Base-by-base conservation (phyloP, 805 yeast species). In the Vanderwaltozyma verrucispora region DNA sequence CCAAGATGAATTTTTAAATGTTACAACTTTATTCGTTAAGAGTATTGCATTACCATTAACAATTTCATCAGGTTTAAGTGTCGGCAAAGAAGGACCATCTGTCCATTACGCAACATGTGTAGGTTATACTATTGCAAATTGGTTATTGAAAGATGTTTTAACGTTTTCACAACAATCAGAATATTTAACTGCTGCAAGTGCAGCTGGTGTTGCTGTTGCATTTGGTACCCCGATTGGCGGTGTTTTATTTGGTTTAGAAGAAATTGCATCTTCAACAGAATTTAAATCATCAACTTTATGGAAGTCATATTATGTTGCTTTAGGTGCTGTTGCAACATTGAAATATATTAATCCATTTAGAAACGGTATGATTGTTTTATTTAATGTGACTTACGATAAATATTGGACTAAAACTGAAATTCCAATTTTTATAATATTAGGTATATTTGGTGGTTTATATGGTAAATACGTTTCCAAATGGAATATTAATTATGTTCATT, bases 201-300 rank as follows among this genome's bases (percentile, higher is more conserved):
- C 96, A 3, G 95, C 98, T 1, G 99, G 99, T 37, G 97, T 92
- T 8, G 97, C 97, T 0, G 97, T 92, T 8, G 98, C 97, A 0
- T 92, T 92, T 65, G 97, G 95, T 0, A 75, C 88, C 11, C 98
- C 98, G 0, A 86, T 89, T 65, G 95, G 95, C 19, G 99, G 99
- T 13, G 97, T 92, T 1, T 61, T 92, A 28, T 92, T 94, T 57
- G 77, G 94, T 11, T 72, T 92, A 41, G 99, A 92, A 56, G 98
- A 92, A 49, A 86, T 92, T 23, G 54, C 65, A 0, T 51, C 65
- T n/a, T 74, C 92, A 0, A 68, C 79, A 24, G 72, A 73, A 29
- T 80, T 86, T 54, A 81, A 76, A 46, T 63, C 87, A 13, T 69
- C 81, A 3, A 83, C 95, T 1, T 71, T 94, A 58, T 85, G 95